phyloP scores from a whole-genome alignment of 2,329 filamentous ascomycete species.

The Macrophomina phaseolina region DNA sequence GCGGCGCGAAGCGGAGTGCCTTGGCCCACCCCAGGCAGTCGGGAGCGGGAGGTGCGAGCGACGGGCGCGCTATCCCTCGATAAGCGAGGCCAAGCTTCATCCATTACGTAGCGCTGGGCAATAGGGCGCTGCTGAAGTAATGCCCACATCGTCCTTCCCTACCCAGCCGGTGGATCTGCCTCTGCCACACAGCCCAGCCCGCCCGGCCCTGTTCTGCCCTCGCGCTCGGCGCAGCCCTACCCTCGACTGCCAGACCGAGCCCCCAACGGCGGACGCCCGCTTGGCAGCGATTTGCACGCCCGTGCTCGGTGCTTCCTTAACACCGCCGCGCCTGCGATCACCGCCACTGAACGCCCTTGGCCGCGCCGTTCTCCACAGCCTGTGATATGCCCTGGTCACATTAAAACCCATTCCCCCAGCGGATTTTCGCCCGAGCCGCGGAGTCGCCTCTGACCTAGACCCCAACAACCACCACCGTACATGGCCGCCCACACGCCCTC shows the following conservation, averaged over 20 bases:
- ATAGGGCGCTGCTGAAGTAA: conserved; percentile 19
- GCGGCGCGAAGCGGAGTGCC: too few species aligned
- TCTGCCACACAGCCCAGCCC: conserved; percentile 18
- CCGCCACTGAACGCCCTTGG: conserved; percentile 26
- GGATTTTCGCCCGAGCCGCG: conserved; percentile 22
- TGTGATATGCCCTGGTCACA: conserved; percentile 26
- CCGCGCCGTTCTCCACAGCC: conserved; percentile 27
- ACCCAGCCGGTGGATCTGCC: conserved; percentile 16
- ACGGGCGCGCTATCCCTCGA: conserved; percentile 22
- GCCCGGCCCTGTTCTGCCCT: conserved; percentile 6
- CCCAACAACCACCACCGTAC: conserved; percentile 4
- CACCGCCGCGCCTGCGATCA: conserved; percentile 27
- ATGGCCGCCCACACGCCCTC: conserved; percentile 23
- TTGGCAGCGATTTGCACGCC: conserved; percentile 15
- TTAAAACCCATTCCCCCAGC: conserved; percentile 27
- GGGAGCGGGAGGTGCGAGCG: conserved; percentile 19
- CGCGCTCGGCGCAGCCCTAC: conserved; percentile 26
- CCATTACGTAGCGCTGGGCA: conserved; percentile 24
- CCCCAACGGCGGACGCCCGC: conserved; percentile 14
- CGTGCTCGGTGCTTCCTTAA: conserved; percentile 25
- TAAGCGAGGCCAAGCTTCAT: conserved; percentile 26
- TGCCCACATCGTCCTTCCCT: conserved; percentile 24
- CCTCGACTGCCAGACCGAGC: conserved; percentile 7
- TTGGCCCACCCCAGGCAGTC: conserved; percentile 22
- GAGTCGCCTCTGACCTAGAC: conserved; percentile 20